Evolutionary conservation across 2,329 filamentous ascomycete species (phyloP).

Genomic region (Pseudogymnoascus sp.): DNA sequence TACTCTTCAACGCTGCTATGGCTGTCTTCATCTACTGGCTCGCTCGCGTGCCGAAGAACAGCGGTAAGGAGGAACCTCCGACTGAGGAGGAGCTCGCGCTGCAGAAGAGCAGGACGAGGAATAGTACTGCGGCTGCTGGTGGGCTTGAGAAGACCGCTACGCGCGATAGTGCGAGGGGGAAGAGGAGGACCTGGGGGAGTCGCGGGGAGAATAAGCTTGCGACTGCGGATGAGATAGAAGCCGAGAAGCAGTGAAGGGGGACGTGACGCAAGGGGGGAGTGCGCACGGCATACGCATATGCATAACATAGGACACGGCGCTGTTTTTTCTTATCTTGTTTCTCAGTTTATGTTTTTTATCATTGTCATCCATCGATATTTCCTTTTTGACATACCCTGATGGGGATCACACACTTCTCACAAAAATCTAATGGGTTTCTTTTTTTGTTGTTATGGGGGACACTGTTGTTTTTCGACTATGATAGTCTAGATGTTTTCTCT

Average conservation of each 20-base stretch:
- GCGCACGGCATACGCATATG: neutral
- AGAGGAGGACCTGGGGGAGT: slow-evolving; percentile 1
- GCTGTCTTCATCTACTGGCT: slow-evolving; percentile 49
- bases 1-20: slow-evolving; percentile 45
- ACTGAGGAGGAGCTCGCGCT: slow-evolving; percentile 7
- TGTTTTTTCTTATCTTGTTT: neutral
- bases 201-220: neutral
- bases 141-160: neutral
- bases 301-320: slow-evolving; percentile 6
- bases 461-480: neutral
- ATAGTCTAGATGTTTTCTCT: neutral
- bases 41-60: slow-evolving; percentile 37
- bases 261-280: neutral
- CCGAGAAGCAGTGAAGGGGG: neutral
- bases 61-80: neutral
- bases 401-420: neutral
- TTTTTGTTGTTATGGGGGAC: neutral
- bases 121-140: neutral
- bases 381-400: neutral
- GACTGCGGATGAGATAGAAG: neutral
- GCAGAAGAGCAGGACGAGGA: slow-evolving; percentile 5
- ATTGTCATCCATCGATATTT: neutral
- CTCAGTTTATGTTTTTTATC: neutral
- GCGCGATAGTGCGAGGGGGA: neutral
- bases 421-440: slow-evolving; percentile 4